Base-by-base conservation (phyloP, 176 grass and related monocot genomes). In the Coix lacrymajobi region DNA sequence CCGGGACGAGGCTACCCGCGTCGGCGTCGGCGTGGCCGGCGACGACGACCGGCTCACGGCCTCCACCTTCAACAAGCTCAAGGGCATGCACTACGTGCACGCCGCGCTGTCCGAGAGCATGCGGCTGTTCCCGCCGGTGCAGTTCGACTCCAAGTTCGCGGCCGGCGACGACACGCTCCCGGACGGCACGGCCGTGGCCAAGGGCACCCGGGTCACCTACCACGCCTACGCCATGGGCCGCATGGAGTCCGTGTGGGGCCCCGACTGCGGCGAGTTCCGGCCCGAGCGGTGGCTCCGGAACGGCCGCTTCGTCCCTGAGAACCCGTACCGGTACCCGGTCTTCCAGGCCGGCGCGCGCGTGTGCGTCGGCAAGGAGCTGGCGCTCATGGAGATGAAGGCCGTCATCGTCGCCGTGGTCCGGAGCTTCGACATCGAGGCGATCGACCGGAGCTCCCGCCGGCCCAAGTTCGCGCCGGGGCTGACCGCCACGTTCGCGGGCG, bases 381-480 rank as follows among this genome's bases (percentile, higher is more conserved):
- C 95, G 4, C 33, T 94, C 16, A 91, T 97, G 87, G 87, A 97
- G 88, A 97, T 94, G 90, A 97, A 97, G 87, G 90, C 88, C 25
- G 85, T 86, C 19, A 88, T 89, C 36, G 92, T 89, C 13, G 80
- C 90, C 44, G 69, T 92, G 11, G 79, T 97, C 40, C 78, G 79
- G 25, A 66, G 79, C 39, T 94, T 94, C 68, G 89, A 94, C 78
- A 48, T 97, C 43, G 63, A 92, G 48, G 45, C 87, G 16, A 30
- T 92, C 62, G 68, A 8, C 2, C 68, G 73, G 48, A 85, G 76
- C 39, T 71, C 76, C 33, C 40, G 78, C 11, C 68, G 78, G 29
- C 89, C 91, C 12, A 97, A 79, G 84, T 97, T 97, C 66, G 78
- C 87, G 12, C 91, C 94, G 4, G 91, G 94, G 37, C 92, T 97